Evolutionary conservation across 169 alveolate species (phyloP), one percentile per base, ranked within the genome.

Genomic region (Amoebophrya sp.): DNA sequence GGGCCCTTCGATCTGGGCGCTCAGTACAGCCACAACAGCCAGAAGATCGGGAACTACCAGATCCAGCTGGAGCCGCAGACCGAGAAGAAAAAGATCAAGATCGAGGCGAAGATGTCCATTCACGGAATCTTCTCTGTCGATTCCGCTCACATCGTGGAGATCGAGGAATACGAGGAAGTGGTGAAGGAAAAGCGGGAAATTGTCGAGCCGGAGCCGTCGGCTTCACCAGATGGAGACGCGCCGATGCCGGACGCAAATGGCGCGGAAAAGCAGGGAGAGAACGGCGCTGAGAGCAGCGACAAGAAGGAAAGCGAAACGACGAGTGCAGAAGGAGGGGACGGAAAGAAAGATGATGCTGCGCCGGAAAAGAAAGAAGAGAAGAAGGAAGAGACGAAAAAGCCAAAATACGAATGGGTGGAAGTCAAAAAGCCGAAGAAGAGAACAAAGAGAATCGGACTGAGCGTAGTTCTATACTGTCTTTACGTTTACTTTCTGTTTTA

Each of bases 101-200:
- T 92, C 40, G 69, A 45, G 78, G 92, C 88, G 31, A 88, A 69
- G 92, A 88, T 92, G 93, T 91, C 70, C 89, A 88, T 69, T 41
- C 92, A 94, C 89, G 92, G 95, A 15, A 90, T 91, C 5, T 90
- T 93, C 41, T 42, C 88, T 69, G 88, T 89, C 20, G 95, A 92
- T 45, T 89, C 69, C 69, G 93, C 92, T 26, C 90, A 90, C 69
- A 69, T 69, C 70, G 40, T 91, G 58, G 90, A 93, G 78, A 43
- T 10, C 4, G 91, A 40, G 70, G 93, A 94, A 88, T 93, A 70
- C 38, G 91, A 93, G 34, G 94, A 93, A 42, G 89, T 88, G 20
- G 94, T 91, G 41, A 88, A 89, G 39, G 93, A 92, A 88, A 58
- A 58, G 78, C 78, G 78, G 7, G 78, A 58, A 16, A 16, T 58